phyloP scores from a whole-genome alignment of 1,284 basidiomycete species.

The Apiotrichum laibachii region DNA sequence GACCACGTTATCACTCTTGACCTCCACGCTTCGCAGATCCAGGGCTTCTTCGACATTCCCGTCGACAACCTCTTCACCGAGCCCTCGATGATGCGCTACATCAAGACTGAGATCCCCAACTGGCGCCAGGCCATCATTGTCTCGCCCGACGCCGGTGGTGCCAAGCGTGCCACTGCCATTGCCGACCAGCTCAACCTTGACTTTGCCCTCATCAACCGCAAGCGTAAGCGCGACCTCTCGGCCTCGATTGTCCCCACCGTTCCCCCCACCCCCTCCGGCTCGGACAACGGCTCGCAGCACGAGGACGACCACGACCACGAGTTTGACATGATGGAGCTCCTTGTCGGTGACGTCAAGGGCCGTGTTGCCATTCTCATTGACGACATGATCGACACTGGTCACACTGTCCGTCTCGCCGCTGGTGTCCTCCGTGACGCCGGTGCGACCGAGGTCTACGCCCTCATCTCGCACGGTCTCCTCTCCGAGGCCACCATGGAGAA shows the following conservation, averaged over 20 bases:
- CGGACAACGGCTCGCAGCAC: conserved; percentile 35
- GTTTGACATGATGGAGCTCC: conserved; percentile 77
- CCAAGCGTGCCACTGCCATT: conserved; percentile 90
- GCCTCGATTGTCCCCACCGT: conserved; percentile 38
- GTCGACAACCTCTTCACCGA: conserved; percentile 95
- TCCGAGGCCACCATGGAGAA: conserved; percentile 78
- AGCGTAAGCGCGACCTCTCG: conserved; percentile 61
- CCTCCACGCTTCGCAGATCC: conserved; percentile 95
- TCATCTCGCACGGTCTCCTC: conserved; percentile 88
- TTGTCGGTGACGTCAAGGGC: conserved; percentile 94
- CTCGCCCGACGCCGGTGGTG: conserved; percentile 95
- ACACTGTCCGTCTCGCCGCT: conserved; percentile 80
- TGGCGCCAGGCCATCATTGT: conserved; percentile 93
- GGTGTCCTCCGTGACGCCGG: conserved; percentile 83
- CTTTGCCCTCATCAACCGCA: conserved; percentile 94
- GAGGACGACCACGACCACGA: conserved; percentile 42
- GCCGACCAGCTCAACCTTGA: conserved; percentile 95
- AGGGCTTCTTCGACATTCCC: conserved; percentile 98
- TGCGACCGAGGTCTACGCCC: conserved; percentile 79
- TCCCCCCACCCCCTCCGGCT: conserved; percentile 47
- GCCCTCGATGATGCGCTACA: conserved; percentile 81
- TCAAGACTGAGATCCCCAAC: conserved; percentile 78
- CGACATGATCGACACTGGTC: conserved; percentile 97
- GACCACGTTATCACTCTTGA: conserved; percentile 99
- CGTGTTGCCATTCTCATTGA: conserved; percentile 94